These are phyloP conservation scores for Cornus suecica DNA, from an alignment of 148 eudicot species.

Conservation along the genomic window DNA sequence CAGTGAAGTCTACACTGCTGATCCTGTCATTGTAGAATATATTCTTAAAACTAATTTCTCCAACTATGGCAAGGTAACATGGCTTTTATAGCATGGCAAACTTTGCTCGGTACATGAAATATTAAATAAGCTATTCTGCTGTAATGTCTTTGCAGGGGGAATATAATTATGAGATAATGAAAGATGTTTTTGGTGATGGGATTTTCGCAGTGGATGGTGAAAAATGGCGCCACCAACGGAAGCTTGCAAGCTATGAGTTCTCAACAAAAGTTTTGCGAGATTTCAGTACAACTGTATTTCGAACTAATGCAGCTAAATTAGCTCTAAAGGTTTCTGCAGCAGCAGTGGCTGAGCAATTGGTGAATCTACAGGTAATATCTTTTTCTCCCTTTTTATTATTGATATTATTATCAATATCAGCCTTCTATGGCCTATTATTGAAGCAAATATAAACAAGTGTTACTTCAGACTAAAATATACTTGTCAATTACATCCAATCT, in stretches of 20 bases:
- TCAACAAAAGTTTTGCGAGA: constrained; percentile 29
- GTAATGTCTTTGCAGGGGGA: constrained; percentile 16
- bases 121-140: background rate
- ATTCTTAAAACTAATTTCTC: constrained; percentile 34
- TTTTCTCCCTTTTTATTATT: too few species aligned
- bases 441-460: background rate
- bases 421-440: background rate
- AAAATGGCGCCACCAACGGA: constrained; percentile 36
- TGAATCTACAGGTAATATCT: constrained; percentile 30
- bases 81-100: background rate
- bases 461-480: background rate
- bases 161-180: constrained; percentile 17
- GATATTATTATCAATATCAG: background rate
- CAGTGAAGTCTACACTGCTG: constrained; percentile 24
- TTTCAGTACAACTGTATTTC: constrained; percentile 25
- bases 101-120: background rate
- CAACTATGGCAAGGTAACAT: constrained; percentile 29
- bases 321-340: constrained; percentile 10
- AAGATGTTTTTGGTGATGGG: constrained; percentile 34
- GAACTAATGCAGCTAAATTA: constrained; percentile 21
- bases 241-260: constrained; percentile 34
- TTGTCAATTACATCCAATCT: background rate
- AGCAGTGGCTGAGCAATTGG: constrained; percentile 3
- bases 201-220: constrained; percentile 39
- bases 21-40: constrained; percentile 28